Evolutionary conservation across 2,329 filamentous ascomycete species (phyloP).

Genomic region (Stemphylium beticola): DNA sequence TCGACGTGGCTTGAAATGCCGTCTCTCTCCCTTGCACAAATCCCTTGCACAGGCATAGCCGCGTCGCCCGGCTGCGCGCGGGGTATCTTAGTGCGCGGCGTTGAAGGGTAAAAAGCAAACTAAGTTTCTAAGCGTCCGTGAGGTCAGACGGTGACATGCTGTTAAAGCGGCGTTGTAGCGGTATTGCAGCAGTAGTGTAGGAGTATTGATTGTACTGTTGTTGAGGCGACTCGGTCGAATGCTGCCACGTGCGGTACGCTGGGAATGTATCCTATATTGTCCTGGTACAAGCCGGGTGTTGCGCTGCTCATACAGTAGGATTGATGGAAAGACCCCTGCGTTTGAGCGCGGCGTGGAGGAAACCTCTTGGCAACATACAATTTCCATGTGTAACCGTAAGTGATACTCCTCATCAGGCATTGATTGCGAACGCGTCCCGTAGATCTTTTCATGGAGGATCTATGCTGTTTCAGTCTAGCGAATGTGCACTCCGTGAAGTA

Average conservation of each 20-base stretch:
- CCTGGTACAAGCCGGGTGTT: conserved; percentile 5
- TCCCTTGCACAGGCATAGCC: conserved; percentile 8
- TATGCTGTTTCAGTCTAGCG: conserved; percentile 6
- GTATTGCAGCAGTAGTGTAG: conserved; percentile 3
- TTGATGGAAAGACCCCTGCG: neutral
- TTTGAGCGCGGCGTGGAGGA: neutral
- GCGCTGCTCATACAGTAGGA: neutral
- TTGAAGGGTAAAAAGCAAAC: conserved; percentile 14
- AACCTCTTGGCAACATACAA: neutral
- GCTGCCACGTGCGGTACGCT: conserved; percentile 20
- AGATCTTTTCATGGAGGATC: neutral
- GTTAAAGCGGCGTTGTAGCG: conserved; percentile 16
- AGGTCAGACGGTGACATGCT: conserved; percentile 6
- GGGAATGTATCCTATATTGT: conserved; percentile 8
- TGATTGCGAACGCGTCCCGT: conserved; percentile 3
- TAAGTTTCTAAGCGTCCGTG: conserved; percentile 1
- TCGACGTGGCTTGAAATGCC: conserved; percentile 13
- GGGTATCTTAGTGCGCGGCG: conserved; percentile 17
- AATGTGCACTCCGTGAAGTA: neutral
- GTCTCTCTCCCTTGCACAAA: conserved; percentile 10
- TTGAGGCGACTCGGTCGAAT: conserved; percentile 13
- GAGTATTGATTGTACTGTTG: conserved; percentile 6
- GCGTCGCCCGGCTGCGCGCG: conserved; percentile 6
- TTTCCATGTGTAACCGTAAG: neutral
- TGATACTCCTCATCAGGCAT: neutral